Evolutionary conservation across 2,329 filamentous ascomycete species (phyloP), one percentile per base, ranked within the genome.

Genomic region (Botrytis porri): DNA sequence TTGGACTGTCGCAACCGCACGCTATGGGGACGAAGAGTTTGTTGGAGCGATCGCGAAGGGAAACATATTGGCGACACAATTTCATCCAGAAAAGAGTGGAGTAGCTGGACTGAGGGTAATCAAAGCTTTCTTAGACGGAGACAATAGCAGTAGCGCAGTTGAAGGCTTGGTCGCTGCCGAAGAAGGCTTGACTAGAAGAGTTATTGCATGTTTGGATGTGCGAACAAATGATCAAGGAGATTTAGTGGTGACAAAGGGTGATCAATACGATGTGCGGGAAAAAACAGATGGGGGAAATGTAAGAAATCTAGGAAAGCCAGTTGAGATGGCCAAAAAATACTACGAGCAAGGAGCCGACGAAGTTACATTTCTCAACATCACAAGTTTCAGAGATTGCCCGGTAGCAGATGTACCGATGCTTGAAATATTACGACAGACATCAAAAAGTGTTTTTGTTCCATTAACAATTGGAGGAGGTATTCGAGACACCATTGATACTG

Each of bases 291-390:
- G 86, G 73, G 86, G 88, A 71, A 85, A 88, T 77, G 95, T 99
- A 51, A 90, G 96, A 76, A 99, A 99, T 82, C 87, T 99, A 5
- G 96, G 96, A 76, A 99, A 99, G 83, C 96, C 96, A 2, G 95
- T 99, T 66, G 94, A 97, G 76, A 93, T 99, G 88, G 96, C 96
- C 14, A 90, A 89, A 83, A 90, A 89, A 79, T 99, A 99, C 86
- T 99, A 98, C 85, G 92, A 97, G 80, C 94, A 97, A 83, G 96
- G 96, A 74, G 95, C 96, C 20, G 96, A 99, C 83, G 96, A 99
- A 83, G 89, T 99, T 72, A 97, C 95, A 0, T 99, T 99, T 83
- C 87, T 99, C 77, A 99, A 99, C 86, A 99, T 99, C 81, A 99
- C 95, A 1, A 96, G 92, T 32, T 99, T 99, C 88, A 91, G 96